Base-by-base conservation (phyloP, 805 yeast species). In the Sungouiella blattae region DNA sequence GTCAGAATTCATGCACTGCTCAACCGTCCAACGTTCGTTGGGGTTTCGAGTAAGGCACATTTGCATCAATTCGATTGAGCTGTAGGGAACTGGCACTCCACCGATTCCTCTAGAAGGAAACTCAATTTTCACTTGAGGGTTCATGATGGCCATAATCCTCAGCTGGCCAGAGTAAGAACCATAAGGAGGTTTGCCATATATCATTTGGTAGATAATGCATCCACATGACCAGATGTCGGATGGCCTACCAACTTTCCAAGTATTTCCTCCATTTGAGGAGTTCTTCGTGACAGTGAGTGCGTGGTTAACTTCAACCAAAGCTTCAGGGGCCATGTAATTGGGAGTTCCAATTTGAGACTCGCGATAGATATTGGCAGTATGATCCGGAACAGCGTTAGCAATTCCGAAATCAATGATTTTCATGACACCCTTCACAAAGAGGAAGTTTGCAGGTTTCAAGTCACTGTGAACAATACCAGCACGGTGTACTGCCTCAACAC, bases 221-320 rank as follows among this genome's bases (percentile, higher is more conserved):
- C 98, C 98, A 61, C 96, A 85, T 14, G 98, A 88, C 98, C 98
- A 93, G 11, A 93, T 80, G 62, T 93, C 98, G 2, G 97, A 84
- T 0, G 98, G 96, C 50, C 81, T 83, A 1, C 98, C 97, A 8
- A 89, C 95, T 57, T 78, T 85, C 91, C 82, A 64, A 24, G 77
- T 61, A 6, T 40, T 37, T 3, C 43, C 18, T 12, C 24, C 26
- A n/a, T n/a, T n/a, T n/a, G n/a, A n/a, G n/a, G n/a, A n/a, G n/a
- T n/a, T n/a, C 22, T 20, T 20, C 22, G 22, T 7, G 6, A 20
- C 22, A 14, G 32, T 14, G 4, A 31, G 28, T 3, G 49, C 30
- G 21, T 61, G 66, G 33, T 58, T 67, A 18, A 63, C 77, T 57
- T 83, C 94, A 29, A 83, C 71, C 40, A 91, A 63, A 0, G 97